Conservation (phyloP, 2,329 filamentous ascomycete species). For the Pseudogymnoascus sp. region DNA sequence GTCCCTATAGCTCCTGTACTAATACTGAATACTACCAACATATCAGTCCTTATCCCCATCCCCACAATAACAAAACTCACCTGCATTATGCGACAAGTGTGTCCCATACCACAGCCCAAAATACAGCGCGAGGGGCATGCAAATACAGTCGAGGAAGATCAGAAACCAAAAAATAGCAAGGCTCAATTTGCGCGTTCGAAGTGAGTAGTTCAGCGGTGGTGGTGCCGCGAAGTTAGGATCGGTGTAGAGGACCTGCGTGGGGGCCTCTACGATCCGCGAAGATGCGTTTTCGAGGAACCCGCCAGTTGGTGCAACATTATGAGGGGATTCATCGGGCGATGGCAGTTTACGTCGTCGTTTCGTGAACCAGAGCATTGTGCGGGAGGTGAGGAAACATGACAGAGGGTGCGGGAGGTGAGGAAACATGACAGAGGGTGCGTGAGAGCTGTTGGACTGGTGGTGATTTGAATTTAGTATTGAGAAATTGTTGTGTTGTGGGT, state of each 20-base stretch:
- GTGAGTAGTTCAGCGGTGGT: conserved; percentile 15
- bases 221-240: background rate
- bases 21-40: conserved; percentile 31
- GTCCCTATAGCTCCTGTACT: conserved; percentile 45
- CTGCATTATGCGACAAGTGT: conserved; percentile 31
- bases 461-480: background rate
- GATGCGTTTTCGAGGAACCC: background rate
- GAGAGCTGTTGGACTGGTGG: background rate
- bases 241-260: background rate
- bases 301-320: background rate
- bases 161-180: conserved; percentile 53
- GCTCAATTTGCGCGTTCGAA: conserved; percentile 38
- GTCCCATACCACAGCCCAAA: conserved; percentile 50
- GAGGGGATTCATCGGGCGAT: background rate
- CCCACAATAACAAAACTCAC: background rate
- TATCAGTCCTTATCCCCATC: background rate
- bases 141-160: conserved; percentile 50
- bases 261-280: background rate
- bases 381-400: background rate
- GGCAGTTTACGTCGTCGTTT: background rate
- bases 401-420: background rate
- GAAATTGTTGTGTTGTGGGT: background rate
- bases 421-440: too few species aligned
- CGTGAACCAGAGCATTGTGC: background rate
- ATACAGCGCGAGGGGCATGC: conserved; percentile 51